Evolutionary conservation across 441 rosid genomes (phyloP).

Genomic region (Sinapis alba): DNA sequence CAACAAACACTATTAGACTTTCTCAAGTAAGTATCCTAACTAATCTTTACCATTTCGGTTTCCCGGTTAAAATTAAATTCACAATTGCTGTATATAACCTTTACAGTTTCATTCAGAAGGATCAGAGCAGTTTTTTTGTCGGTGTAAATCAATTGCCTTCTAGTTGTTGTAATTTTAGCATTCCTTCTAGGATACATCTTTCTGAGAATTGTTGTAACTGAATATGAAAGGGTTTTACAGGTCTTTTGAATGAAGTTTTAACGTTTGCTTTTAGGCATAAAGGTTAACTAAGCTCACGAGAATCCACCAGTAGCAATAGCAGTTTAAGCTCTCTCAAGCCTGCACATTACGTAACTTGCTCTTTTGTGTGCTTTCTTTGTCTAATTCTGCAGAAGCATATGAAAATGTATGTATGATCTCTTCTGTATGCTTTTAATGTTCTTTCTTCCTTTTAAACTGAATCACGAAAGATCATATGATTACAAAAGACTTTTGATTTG

Average conservation of each 20-base stretch:
- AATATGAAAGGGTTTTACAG: slow-evolving; percentile 2
- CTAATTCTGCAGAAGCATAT: slow-evolving; percentile 10
- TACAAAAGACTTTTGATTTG: slow-evolving; percentile 24
- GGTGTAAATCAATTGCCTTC: background rate
- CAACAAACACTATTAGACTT: slow-evolving; percentile 87
- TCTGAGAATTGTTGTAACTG: slow-evolving; percentile 9
- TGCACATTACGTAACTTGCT: slow-evolving; percentile 11
- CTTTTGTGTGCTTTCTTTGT: background rate
- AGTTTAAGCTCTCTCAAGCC: background rate
- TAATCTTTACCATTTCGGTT: background rate
- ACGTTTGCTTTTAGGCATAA: background rate
- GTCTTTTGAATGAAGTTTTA: background rate
- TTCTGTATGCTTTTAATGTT: background rate
- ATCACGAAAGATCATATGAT: slow-evolving; percentile 35
- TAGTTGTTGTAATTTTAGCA: slow-evolving; percentile 27
- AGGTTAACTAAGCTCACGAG: slow-evolving; percentile 31
- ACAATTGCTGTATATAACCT: background rate
- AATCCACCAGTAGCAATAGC: slow-evolving; percentile 34
- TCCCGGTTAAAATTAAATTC: background rate
- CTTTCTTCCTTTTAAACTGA: slow-evolving; percentile 17
- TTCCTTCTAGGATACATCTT: slow-evolving; percentile 26
- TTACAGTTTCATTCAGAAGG: slow-evolving; percentile 85
- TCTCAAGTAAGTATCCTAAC: slow-evolving; percentile 80
- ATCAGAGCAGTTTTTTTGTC: slow-evolving; percentile 66
- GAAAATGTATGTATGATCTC: slow-evolving; percentile 1